Evolutionary conservation across 495 filamentous ascomycete genomes (phyloP).

Genomic region (Chaetomium tenue): DNA sequence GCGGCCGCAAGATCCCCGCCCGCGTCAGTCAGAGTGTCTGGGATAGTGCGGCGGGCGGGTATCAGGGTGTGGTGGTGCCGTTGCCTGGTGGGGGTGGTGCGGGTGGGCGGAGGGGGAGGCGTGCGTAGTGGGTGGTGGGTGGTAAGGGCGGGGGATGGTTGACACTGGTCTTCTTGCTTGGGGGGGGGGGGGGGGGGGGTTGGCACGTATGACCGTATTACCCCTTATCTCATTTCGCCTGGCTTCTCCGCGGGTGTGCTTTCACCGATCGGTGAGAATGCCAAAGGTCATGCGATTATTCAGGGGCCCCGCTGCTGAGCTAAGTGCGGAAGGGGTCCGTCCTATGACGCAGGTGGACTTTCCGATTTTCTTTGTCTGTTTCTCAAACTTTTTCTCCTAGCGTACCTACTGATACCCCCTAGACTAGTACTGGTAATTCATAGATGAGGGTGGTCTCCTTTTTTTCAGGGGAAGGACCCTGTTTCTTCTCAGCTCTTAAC

Average conservation of each 20-base stretch:
- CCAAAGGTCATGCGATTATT: too few relatives aligned
- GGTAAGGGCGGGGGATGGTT: too few relatives aligned
- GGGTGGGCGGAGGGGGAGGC: background rate
- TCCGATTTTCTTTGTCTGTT: background rate
- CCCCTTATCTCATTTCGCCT: too few relatives aligned
- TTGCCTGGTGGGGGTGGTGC: background rate
- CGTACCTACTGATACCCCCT: constrained; percentile 9
- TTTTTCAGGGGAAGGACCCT: background rate
- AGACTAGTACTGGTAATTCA: constrained; percentile 5
- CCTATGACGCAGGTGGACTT: background rate
- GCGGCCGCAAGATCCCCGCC: constrained; percentile 81
- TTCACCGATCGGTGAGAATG: background rate
- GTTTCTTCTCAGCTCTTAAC: background rate
- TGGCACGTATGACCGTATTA: too few relatives aligned
- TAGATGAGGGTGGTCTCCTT: background rate
- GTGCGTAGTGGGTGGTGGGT: background rate
- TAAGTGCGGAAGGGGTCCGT: background rate
- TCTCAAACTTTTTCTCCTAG: background rate
- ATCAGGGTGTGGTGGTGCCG: constrained; percentile 43
- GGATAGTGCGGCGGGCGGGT: constrained; percentile 66
- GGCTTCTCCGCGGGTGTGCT: background rate
- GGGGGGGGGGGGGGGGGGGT: too few relatives aligned
- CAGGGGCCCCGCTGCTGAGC: too few relatives aligned
- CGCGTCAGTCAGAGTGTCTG: constrained; percentile 81
- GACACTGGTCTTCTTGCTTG: background rate